Conservation (phyloP, 176 grass and related monocot genomes). For the Elymus sibiricus region DNA sequence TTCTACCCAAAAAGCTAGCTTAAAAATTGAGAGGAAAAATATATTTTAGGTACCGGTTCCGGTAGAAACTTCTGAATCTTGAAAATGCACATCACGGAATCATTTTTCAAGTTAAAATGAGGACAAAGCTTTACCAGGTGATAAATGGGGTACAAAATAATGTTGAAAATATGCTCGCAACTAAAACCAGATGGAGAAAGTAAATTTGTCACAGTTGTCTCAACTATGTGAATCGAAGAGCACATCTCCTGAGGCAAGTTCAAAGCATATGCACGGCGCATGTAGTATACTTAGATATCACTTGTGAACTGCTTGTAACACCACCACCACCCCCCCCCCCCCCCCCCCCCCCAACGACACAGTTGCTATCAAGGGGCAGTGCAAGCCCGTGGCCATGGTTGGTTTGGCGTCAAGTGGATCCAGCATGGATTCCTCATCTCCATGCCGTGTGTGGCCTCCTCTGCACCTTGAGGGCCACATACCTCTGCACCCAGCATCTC, state of each 20-base stretch:
- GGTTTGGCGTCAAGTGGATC: too few relatives aligned
- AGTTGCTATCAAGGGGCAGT: too few relatives aligned
- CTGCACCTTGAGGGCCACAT: slow-evolving; percentile 95
- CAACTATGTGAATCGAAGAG: slow-evolving; percentile 95
- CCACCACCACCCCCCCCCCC: too few relatives aligned
- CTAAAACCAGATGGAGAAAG: background rate
- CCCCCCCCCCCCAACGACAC: too few relatives aligned
- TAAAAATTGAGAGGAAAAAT: too few relatives aligned
- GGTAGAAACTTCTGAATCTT: too few relatives aligned
- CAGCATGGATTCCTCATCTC: slow-evolving; percentile 32
- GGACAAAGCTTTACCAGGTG: background rate
- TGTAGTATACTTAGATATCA: slow-evolving; percentile 91
- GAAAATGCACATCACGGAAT: too few relatives aligned
- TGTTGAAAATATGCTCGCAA: background rate
- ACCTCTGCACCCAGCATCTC: slow-evolving; percentile 63
- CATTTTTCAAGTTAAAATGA: background rate
- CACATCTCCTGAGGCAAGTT: slow-evolving; percentile 92
- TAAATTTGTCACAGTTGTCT: slow-evolving; percentile 77
- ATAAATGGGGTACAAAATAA: background rate
- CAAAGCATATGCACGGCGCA: slow-evolving; percentile 93
- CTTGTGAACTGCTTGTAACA: slow-evolving; percentile 98
- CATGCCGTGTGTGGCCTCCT: slow-evolving; percentile 75
- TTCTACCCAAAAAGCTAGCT: too few relatives aligned
- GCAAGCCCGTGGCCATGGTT: too few relatives aligned
- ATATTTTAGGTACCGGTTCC: too few relatives aligned